Percentiles rank a stretch among this genome's conserved stretches.
These are phyloP conservation scores for Trametes elegans DNA, from an alignment of 768 basidiomycete genomes.

Conservation along the genomic window DNA sequence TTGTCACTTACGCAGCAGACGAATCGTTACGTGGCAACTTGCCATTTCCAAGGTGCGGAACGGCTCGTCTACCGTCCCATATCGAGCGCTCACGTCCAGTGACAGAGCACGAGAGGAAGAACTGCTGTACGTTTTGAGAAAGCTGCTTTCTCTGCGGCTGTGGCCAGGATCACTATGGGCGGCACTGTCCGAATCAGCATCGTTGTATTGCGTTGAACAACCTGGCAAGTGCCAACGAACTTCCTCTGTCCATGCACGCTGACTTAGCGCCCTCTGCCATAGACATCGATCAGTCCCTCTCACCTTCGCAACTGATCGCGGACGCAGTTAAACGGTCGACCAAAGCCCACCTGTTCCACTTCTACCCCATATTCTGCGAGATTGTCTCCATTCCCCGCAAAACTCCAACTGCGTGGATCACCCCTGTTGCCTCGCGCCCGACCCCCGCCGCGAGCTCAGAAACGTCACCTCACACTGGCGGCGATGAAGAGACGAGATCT, in stretches of 20 bases:
- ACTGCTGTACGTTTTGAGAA: conserved; percentile 76
- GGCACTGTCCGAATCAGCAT: conserved; percentile 64
- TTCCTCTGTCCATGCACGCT: background rate
- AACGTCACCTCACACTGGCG: no score
- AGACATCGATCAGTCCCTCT: conserved; percentile 43
- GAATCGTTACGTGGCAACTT: conserved; percentile 79
- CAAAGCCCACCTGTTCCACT: conserved; percentile 84
- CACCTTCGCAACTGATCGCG: conserved; percentile 56
- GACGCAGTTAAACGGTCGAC: conserved; percentile 74
- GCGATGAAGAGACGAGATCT: no score
- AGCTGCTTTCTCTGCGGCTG: conserved; percentile 68
- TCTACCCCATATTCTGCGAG: conserved; percentile 77
- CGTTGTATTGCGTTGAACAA: conserved; percentile 49
- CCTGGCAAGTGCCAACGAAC: conserved; percentile 46
- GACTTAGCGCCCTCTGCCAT: background rate
- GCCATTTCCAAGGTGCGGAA: conserved; percentile 77
- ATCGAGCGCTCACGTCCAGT: background rate
- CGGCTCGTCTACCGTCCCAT: background rate
- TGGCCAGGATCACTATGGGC: conserved; percentile 80
- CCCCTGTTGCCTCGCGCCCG: conserved; percentile 21
- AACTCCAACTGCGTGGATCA: conserved; percentile 67
- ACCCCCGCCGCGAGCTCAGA: background rate
- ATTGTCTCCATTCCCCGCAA: conserved; percentile 71
- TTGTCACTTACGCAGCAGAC: conserved; percentile 81
- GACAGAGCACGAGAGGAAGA: conserved; percentile 85